phyloP scores from a whole-genome alignment of 2,329 filamentous ascomycete genomes.

The Neonectria ditissima region DNA sequence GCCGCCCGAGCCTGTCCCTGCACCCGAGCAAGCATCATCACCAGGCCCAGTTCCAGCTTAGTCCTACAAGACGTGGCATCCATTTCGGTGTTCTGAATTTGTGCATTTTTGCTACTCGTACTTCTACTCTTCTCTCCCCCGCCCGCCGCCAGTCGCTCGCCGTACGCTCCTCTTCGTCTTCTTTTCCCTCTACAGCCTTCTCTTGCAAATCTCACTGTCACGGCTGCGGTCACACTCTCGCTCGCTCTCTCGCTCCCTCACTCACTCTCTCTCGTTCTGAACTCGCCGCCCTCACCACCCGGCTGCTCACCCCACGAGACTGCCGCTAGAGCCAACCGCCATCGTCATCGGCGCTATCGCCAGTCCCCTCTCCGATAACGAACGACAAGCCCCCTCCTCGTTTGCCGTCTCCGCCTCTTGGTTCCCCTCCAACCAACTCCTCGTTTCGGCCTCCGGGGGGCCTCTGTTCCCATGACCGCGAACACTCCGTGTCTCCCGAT shows the following conservation, averaged over 20 bases:
- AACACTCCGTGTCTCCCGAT: constrained; percentile 41
- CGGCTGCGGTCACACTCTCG: constrained; percentile 14
- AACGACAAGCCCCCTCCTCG: constrained; percentile 43
- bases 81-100: constrained; percentile 34
- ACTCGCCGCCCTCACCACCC: constrained; percentile 1
- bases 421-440: constrained; percentile 18
- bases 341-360: constrained; percentile 47
- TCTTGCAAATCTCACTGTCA: neutral
- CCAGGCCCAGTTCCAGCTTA: constrained; percentile 32
- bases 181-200: neutral
- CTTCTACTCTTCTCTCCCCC: constrained; percentile 23
- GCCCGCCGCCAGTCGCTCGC: constrained; percentile 1
- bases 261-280: constrained; percentile 29
- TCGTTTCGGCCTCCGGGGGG: constrained; percentile 33
- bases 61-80: constrained; percentile 46
- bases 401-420: constrained; percentile 24
- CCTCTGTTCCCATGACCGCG: constrained; percentile 41
- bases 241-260: no score
- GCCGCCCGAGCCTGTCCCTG: constrained; percentile 43
- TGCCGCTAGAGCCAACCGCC: constrained; percentile 41
- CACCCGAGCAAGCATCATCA: constrained; percentile 43
- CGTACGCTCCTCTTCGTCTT: constrained; percentile 1
- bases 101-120: constrained; percentile 32
- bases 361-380: constrained; percentile 39
- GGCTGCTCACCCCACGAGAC: constrained; percentile 32